Evolutionary conservation across 2,329 filamentous ascomycete genomes (phyloP).

Genomic region (Penicillium sp.): DNA sequence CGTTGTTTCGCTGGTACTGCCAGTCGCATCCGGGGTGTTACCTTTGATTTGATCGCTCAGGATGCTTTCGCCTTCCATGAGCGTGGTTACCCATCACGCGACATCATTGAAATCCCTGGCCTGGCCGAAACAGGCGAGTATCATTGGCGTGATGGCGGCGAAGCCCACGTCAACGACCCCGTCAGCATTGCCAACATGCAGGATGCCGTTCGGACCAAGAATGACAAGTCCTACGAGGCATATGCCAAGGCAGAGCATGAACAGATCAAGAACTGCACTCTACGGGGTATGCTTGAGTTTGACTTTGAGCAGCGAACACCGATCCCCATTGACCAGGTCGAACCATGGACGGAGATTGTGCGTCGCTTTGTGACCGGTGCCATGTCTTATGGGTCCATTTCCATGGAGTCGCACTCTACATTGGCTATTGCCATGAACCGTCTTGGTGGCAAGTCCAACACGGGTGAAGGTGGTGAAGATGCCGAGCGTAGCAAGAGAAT

Average conservation of each 20-base stretch:
- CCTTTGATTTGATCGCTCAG: constrained; percentile 87
- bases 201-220: constrained; percentile 92
- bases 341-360: constrained; percentile 97
- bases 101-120: constrained; percentile 69
- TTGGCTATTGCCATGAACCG: constrained; percentile 95
- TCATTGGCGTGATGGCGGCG: constrained; percentile 95
- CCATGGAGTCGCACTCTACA: constrained; percentile 96
- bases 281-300: constrained; percentile 91
- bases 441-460: constrained; percentile 94
- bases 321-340: constrained; percentile 91
- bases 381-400: constrained; percentile 98
- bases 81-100: constrained; percentile 77
- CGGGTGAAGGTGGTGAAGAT: constrained; percentile 94
- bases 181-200: constrained; percentile 94
- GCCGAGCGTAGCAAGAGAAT: constrained; percentile 79
- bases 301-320: constrained; percentile 81
- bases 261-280: constrained; percentile 92
- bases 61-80: constrained; percentile 94
- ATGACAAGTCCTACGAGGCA: constrained; percentile 96
- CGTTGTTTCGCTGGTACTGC: constrained; percentile 92
- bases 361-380: constrained; percentile 93
- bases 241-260: constrained; percentile 92
- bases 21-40: constrained; percentile 88
- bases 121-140: constrained; percentile 92
- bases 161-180: constrained; percentile 92